phyloP scores from a whole-genome alignment of 116 monocot species.

The Phalaenopsis hybrid region DNA sequence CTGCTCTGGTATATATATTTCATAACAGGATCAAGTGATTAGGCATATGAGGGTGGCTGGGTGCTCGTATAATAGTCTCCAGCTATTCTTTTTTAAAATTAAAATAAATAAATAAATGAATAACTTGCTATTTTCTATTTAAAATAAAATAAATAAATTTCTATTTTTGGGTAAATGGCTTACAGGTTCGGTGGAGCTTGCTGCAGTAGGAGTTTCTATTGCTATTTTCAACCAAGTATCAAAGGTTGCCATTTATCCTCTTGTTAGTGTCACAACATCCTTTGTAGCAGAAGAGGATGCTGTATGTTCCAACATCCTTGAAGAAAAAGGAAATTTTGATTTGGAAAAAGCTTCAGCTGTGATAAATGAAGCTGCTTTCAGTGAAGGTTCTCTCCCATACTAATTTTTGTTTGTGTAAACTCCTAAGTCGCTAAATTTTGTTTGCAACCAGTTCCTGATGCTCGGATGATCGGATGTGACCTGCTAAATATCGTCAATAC shows the following conservation, averaged over 20 bases:
- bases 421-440: not conserved
- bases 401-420: not conserved
- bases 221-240: slow-evolving; percentile 80
- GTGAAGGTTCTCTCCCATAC: slow-evolving; percentile 3
- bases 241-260: slow-evolving; percentile 73
- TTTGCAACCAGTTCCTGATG: slow-evolving; percentile 13
- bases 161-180: not conserved
- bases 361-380: slow-evolving; percentile 16
- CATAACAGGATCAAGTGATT: too few relatives aligned
- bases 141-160: too few relatives aligned
- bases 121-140: too few relatives aligned
- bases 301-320: slow-evolving; percentile 12
- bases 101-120: too few relatives aligned
- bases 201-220: slow-evolving; percentile 76
- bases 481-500: not conserved
- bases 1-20: too few relatives aligned
- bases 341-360: slow-evolving; percentile 21
- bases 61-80: too few relatives aligned
- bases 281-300: slow-evolving; percentile 87
- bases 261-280: slow-evolving; percentile 88
- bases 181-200: slow-evolving; percentile 63
- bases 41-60: too few relatives aligned
- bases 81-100: too few relatives aligned
- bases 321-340: slow-evolving; percentile 31
- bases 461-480: slow-evolving; percentile 9